Evolutionary conservation across 1,284 basidiomycete genomes (phyloP).

Genomic region (Schizophyllum amplum): DNA sequence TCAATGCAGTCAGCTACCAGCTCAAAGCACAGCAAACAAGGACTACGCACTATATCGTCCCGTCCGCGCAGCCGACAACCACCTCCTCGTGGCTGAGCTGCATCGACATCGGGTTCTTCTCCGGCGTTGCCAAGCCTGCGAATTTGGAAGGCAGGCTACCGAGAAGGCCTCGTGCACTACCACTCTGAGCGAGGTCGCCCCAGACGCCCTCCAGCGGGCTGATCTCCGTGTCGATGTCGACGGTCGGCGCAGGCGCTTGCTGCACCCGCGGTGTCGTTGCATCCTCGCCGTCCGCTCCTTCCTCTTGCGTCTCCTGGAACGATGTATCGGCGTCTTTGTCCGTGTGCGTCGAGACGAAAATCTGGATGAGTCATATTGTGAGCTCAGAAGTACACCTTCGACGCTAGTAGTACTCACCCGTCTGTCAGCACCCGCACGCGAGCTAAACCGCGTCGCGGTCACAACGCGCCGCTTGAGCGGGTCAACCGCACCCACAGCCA

Average conservation of each 20-base stretch:
- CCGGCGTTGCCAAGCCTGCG: conserved; percentile 65
- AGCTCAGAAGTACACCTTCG: conserved; percentile 1
- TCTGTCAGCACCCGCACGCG: conserved; percentile 69
- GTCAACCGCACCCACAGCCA: conserved; percentile 76
- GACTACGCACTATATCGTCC: conserved; percentile 72
- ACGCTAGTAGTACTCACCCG: conserved; percentile 38
- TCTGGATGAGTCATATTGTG: conserved; percentile 15
- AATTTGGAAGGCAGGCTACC: conserved; percentile 60
- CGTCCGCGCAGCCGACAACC: conserved; percentile 79
- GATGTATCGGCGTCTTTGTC: conserved; percentile 39
- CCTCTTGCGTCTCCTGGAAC: conserved; percentile 11
- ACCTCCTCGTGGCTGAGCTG: conserved; percentile 80
- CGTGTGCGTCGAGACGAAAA: conserved; percentile 72
- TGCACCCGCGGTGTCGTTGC: conserved; percentile 13
- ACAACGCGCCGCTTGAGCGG: conserved; percentile 74
- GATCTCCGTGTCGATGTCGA: conserved; percentile 57
- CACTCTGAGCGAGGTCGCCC: conserved; percentile 45
- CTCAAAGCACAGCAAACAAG: conserved; percentile 5
- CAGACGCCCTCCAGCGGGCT: conserved; percentile 60
- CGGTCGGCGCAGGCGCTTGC: conserved; percentile 20
- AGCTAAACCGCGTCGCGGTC: conserved; percentile 80
- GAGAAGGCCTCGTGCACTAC: conserved; percentile 35
- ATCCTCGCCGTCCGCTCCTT: conserved; percentile 23
- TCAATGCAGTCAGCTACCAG: conserved; percentile 4
- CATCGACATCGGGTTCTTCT: conserved; percentile 87